These are phyloP conservation scores for Cymbopogon citratus DNA, from an alignment of 176 grass and related monocot genomes.

Conservation along the genomic window DNA sequence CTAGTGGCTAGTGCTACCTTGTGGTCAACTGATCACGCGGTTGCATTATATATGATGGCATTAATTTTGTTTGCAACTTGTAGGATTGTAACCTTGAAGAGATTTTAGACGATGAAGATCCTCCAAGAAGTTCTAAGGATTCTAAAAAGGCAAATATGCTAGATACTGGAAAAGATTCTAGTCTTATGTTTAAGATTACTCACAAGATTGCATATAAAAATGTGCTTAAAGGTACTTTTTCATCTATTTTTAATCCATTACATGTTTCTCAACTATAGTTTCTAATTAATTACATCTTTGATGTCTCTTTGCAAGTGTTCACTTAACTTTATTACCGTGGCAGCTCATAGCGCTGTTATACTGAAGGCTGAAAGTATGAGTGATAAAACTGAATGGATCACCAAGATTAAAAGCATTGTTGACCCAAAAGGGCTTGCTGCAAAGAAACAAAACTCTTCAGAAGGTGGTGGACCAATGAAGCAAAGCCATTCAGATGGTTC, in stretches of 20 bases:
- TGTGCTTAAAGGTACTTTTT: constrained; percentile 72
- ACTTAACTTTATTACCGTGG: constrained; percentile 9
- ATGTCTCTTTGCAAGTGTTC: not conserved
- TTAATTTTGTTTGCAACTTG: constrained; percentile 16
- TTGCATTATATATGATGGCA: not conserved
- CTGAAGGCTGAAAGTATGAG: constrained; percentile 75
- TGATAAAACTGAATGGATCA: constrained; percentile 70
- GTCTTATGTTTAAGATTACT: constrained; percentile 75
- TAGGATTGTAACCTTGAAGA: constrained; percentile 81
- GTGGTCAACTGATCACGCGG: not conserved
- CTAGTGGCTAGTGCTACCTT: not conserved
- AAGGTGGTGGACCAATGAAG: constrained; percentile 33
- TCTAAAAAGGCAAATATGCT: constrained; percentile 51
- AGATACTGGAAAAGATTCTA: constrained; percentile 48
- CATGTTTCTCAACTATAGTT: not conserved
- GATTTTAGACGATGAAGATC: constrained; percentile 57
- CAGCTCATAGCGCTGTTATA: constrained; percentile 61
- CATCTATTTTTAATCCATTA: not conserved
- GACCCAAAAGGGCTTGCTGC: constrained; percentile 30
- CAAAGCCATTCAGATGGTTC: constrained; percentile 69
- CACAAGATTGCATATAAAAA: constrained; percentile 79
- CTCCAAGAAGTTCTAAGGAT: constrained; percentile 69
- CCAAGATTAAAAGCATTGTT: constrained; percentile 54
- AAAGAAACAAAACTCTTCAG: constrained; percentile 25
- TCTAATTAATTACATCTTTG: not conserved